Percentiles rank a stretch among this genome's conserved stretches.
These are phyloP conservation scores for Candida hispaniensis DNA, from an alignment of 805 yeast genomes.

Conservation along the genomic window DNA sequence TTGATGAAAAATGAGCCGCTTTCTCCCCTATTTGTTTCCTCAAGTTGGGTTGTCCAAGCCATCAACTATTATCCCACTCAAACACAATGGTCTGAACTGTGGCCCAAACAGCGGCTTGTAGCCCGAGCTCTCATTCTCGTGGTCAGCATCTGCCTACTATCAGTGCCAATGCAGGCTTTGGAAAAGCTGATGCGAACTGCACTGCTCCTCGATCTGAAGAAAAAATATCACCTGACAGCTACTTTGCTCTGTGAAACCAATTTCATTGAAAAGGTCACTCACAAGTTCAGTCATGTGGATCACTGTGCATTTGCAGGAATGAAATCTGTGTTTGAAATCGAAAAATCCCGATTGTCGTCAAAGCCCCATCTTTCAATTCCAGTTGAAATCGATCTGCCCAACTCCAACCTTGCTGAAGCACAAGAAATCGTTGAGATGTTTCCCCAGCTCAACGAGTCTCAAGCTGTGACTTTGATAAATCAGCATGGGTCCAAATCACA, in stretches of 20 bases:
- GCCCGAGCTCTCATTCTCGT: conserved; percentile 3
- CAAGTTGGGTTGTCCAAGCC: conserved; percentile 12
- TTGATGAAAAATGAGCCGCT: conserved; percentile 8
- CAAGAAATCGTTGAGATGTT: conserved; percentile 47
- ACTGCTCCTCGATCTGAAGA: conserved; percentile 10
- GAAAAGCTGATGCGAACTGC: conserved; percentile 11
- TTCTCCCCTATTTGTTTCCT: conserved; percentile 11
- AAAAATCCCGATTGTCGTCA: conserved; percentile 3
- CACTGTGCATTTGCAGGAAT: conserved; percentile 3
- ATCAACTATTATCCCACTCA: conserved; percentile 4
- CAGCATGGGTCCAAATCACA: conserved; percentile 42
- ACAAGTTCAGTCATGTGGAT: conserved; percentile 3
- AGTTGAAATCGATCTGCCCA: conserved; percentile 2
- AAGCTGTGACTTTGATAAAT: conserved; percentile 40
- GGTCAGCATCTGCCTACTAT: conserved; percentile 8
- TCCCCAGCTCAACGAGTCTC: conserved; percentile 45
- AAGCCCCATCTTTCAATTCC: conserved; percentile 8
- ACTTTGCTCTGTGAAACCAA: conserved; percentile 4
- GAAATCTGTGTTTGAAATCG: conserved; percentile 2
- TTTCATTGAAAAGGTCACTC: conserved; percentile 3
- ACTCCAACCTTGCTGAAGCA: conserved; percentile 22
- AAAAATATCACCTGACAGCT: conserved; percentile 11
- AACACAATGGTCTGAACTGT: conserved; percentile 2
- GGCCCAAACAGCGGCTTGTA: conserved; percentile 2
- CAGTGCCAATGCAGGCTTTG: conserved; percentile 4